Base-by-base conservation (phyloP, 1,139 yeast species). In the Geotrichum fermentans region DNA sequence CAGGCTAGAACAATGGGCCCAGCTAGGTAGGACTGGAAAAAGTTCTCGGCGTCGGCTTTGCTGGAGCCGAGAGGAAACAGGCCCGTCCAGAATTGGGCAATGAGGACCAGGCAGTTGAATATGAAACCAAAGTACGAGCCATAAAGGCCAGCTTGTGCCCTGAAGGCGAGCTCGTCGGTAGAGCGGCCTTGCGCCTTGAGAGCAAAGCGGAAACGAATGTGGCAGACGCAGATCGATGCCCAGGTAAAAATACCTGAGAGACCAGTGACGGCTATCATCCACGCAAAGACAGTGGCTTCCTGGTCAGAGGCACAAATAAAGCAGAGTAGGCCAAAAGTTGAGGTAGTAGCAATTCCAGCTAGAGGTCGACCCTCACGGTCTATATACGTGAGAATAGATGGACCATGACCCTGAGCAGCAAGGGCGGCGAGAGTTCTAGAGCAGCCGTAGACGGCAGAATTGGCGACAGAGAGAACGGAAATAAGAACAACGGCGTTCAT, bases 211-310 rank as follows among this genome's bases (percentile, higher is more conserved):
- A 87, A 86, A 65, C 95, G 77, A 53, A 87, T 72, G 58, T 82
- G 94, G 58, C 88, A 80, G 50, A 83, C 63, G 62, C 83, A 80
- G 60, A 88, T 84, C 18, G 90, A 80, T 35, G 80, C 80, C 95
- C 95, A 87, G 5, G 94, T 84, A 67, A 86, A 86, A 51, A 88
- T 73, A 1, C 95, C 82, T 40, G 94, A 83, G 56, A 87, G 77
- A 52, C 95, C 94, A 16, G 95, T 83, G 45, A 89, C 71, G 22
- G 96, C 86, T 63, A 86, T 71, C 61, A 88, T 71, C 96, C 96
- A 88, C 57, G 72, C 73, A 67, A 88, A 88, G n/a, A 87, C 86
- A 29, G 72, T 75, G 54, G 76, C 80, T 65, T 84, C 79, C 20
- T 74, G 66, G 44, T 83, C 77, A 34, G 94, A 87, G 33, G 88